Percentiles rank a stretch among this genome's conserved stretches.
Conservation (phyloP, 73 alveolate species). For the Breviolum minutum region DNA sequence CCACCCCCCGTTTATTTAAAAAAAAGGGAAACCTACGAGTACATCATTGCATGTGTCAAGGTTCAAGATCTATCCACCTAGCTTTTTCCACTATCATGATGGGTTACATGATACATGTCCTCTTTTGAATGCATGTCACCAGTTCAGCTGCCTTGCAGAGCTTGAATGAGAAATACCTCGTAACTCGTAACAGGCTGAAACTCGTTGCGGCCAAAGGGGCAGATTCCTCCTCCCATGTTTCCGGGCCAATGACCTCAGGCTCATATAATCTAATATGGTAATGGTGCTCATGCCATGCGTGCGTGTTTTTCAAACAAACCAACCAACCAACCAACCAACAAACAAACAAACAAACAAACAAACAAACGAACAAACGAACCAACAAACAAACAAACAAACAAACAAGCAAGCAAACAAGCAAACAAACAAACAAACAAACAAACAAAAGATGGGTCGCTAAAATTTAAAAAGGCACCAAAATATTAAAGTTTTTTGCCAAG, state of each 20-base stretch:
- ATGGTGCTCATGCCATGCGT: too few relatives aligned
- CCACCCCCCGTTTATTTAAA: background rate
- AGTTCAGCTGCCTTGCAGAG: background rate
- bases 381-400: too few relatives aligned
- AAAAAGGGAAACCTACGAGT: too few relatives aligned
- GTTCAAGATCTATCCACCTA: too few relatives aligned
- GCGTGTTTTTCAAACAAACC: background rate
- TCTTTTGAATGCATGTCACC: background rate
- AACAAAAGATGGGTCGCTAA: background rate
- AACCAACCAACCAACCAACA: too few relatives aligned
- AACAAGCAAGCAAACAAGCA: too few relatives aligned
- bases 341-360: too few relatives aligned
- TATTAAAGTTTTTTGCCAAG: background rate
- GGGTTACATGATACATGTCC: background rate
- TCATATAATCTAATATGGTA: background rate
- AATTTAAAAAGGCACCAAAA: background rate
- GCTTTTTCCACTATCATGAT: too few relatives aligned
- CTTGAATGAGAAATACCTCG: background rate
- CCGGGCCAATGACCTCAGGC: slow-evolving; percentile 35
- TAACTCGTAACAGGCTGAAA: background rate
- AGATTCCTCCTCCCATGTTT: slow-evolving; percentile 69
- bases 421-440: too few relatives aligned
- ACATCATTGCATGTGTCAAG: too few relatives aligned
- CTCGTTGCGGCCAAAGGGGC: background rate
- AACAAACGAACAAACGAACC: too few relatives aligned